Conservation (phyloP, 371 early-diverging fungal species). For the Mucor sp. region DNA sequence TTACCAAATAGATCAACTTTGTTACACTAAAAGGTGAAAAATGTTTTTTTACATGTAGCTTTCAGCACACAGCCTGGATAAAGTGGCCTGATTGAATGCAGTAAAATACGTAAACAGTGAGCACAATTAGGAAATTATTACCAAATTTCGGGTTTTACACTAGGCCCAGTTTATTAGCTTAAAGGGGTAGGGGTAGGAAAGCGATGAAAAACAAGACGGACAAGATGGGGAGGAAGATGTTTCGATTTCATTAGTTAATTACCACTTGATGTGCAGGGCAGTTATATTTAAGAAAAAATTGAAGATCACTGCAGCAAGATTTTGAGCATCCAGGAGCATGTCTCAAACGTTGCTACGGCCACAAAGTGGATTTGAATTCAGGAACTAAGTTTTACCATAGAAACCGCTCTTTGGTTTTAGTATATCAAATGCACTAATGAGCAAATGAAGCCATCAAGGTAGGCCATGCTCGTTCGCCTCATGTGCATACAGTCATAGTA, state of each 20-base stretch:
- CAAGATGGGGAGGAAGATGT: background rate
- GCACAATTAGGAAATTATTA: background rate
- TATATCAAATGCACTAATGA: background rate
- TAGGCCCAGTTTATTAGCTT: background rate
- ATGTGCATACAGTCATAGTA: background rate
- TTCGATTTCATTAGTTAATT: background rate
- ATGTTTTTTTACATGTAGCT: background rate
- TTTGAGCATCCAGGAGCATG: background rate
- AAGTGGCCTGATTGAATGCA: constrained; percentile 3
- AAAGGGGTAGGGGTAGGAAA: background rate
- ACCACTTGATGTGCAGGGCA: background rate
- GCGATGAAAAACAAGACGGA: background rate
- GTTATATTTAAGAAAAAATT: background rate
- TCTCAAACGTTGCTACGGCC: background rate
- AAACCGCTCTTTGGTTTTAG: background rate
- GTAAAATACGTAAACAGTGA: background rate
- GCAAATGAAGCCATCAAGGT: background rate
- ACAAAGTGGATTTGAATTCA: background rate
- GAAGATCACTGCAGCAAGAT: background rate
- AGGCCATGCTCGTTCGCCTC: background rate
- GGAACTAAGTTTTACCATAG: background rate
- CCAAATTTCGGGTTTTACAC: background rate
- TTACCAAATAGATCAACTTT: background rate
- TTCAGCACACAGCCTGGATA: background rate
- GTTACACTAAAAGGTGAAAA: background rate